Evolutionary conservation across 2,329 filamentous ascomycete species (phyloP), one percentile per base, ranked within the genome.

Genomic region (Tolypocladium endophyticum): DNA sequence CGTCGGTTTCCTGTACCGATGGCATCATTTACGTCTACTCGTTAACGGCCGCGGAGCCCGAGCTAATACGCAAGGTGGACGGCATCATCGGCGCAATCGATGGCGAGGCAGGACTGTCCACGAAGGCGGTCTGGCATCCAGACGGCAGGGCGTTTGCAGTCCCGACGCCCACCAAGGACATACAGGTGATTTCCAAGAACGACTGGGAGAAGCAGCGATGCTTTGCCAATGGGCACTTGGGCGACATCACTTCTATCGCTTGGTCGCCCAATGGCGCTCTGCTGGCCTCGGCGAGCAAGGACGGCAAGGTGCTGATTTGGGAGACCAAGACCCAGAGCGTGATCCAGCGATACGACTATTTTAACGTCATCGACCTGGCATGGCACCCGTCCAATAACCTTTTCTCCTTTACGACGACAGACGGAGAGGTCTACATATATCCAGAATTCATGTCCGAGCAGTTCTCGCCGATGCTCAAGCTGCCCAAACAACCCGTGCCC

Each of bases 221-320:
- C 0, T 99, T 99, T 70, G 77, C 85, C 18, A 86, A 87, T 36
- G 91, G 88, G 0, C 94, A 97, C 69, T 85, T 86, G 50, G 87
- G 87, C 23, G 89, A 95, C 65, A 87, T 99, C 61, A 96, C 91
- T 0, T 89, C 92, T 2, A 76, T 95, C 41, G 86, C 89, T 41
- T 99, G 94, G 94, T 96, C 93, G 18, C 91, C 92, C 1, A 99
- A 99, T 69, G 94, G 94, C 45, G 90, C 92, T 1, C 79, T 99
- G 67, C 79, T 99, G 28, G 91, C 87, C 12, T 85, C 85, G 23
- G 85, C 87, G 20, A 85, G 78, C 63, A 85, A 84, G 65, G 87
- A 89, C 68, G 81, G 83, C 66, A 90, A 85, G 69, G 75, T 95
- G 4, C 71, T 89, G 33, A 77, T 99, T 3, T 99, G 95, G 94